Base-by-base conservation (phyloP, 805 yeast genomes). In the Kuraishia piskuri region DNA sequence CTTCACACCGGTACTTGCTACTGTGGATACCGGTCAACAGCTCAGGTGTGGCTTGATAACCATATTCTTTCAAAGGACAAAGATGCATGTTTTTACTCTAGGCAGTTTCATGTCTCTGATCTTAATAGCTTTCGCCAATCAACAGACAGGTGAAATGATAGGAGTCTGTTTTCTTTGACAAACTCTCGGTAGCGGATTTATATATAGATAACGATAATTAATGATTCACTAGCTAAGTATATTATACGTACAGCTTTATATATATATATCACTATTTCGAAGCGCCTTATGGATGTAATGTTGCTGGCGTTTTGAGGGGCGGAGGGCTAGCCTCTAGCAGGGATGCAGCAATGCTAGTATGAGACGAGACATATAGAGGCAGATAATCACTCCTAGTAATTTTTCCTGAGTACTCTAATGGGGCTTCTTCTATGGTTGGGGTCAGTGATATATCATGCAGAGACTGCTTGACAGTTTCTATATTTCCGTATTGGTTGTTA, bases 21-120 rank as follows among this genome's bases (percentile, higher is more conserved):
- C 20, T 84, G 88, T 62, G 83, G 84, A 0, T 63, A 61, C 19
- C 61, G 75, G 47, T 75, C 71, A 59, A 61, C 67, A 14, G 88
- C 83, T 8, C 67, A 68, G 24, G 77, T 72, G 20, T 84, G 88
- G 88, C 66, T 84, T 21, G 78, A 77, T 20, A 58, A 64, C 14
- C 89, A 83, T 61, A 75, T 83, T 10, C 62, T 77, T 54, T 64
- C 72, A n/a, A 57, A 60, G 20, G 51, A 50, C 20, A 20, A 31
- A 31, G 40, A 31, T n/a, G 40, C 40, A 31, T 31, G 40, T 31
- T 31, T 12, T 31, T 31, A 31, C 17, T 31, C 40, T n/a, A 31
- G 40, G 17, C 40, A 31, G 17, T 31, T 31, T 31, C 40, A 31
- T 10, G 40, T 31, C 9, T 31, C 40, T 31, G 40, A 31, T 31